These are phyloP conservation scores for Papiliotrema fonsecae DNA, from an alignment of 1,284 basidiomycete genomes.

Conservation along the genomic window DNA sequence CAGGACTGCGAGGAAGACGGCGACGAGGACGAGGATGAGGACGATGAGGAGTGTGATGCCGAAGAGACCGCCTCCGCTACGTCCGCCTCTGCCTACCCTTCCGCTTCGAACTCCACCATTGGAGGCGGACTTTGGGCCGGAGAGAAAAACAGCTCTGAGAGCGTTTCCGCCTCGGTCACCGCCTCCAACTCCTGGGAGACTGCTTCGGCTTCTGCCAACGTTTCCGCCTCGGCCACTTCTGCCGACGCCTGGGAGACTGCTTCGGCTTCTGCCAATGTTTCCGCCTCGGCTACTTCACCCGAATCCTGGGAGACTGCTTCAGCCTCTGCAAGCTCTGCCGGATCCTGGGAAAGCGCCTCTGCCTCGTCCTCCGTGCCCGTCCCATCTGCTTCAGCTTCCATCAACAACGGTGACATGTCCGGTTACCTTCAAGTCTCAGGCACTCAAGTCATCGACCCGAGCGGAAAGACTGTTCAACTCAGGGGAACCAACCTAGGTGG, in stretches of 20 bases:
- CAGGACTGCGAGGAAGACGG: constrained; percentile 4
- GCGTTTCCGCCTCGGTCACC: constrained; percentile 7
- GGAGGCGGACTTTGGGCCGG: constrained; percentile 16
- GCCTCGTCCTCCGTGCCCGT: constrained; percentile 8
- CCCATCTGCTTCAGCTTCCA: constrained; percentile 9
- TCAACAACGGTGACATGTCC: constrained; percentile 10
- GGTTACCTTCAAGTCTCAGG: constrained; percentile 31
- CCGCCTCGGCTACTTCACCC: constrained; percentile 4
- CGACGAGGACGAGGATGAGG: not conserved
- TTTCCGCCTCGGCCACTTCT: not conserved
- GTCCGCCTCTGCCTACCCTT: constrained; percentile 2
- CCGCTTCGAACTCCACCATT: constrained; percentile 12
- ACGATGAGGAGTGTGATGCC: not conserved
- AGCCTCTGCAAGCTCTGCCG: constrained; percentile 1
- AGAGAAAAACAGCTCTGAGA: not conserved
- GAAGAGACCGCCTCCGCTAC: constrained; percentile 4
- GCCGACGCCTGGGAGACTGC: not conserved
- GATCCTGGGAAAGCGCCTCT: constrained; percentile 10
- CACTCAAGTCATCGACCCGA: constrained; percentile 27
- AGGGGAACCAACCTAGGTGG: constrained; percentile 36
- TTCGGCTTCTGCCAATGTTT: constrained; percentile 7
- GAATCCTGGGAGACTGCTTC: constrained; percentile 6
- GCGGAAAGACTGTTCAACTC: constrained; percentile 29
- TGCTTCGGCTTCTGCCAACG: not conserved
- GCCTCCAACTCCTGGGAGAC: not conserved